Base-by-base conservation (phyloP, 1,284 basidiomycete species). In the Naganishia sp. region DNA sequence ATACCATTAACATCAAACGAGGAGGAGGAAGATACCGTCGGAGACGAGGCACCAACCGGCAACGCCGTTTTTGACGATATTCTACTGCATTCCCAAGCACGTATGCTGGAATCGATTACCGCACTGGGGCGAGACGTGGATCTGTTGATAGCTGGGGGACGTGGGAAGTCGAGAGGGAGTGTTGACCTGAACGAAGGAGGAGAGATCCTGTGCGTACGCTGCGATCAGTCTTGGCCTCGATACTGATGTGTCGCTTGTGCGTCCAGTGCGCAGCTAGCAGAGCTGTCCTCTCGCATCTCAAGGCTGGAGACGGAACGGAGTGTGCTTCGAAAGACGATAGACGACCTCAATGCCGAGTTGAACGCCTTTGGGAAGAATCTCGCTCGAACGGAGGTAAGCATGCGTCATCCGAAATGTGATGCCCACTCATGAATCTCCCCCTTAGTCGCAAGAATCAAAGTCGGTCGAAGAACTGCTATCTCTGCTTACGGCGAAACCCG, bases 11-110 rank as follows among this genome's bases (percentile, higher is more conserved):
- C 31, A 7, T 33, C 18, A 50, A 25, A 6, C 2, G 43, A 33
- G 13, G 23, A 43, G 16, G 50, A 65, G n/a, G 23, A 52, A 13
- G 25, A 67, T 25, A 9, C 64, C 44, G 31, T 49, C 6, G 15
- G 5, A 42, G 3, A 25, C n/a, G 57, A 65, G 44, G n/a, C 49
- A 18, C 55, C 59, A 2, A 42, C 25, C 4, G 42, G 42, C 42
- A 63, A 63, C 13, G 60, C 65, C n/a, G 74, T 80, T 23, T 72
- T 81, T 66, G 79, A 80, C 65, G 76, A 75, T 55, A 78, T 80
- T 33, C 72, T 81, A 5, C 70, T 70, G 28, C 77, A 79, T 66
- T 77, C 76, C 3, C 75, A 79, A 55, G 69, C 73, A n/a, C 70
- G 78, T 18, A 77, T 80, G 75, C 65, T 79, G 33, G 77, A 78